A percentile compares a stretch with the other conserved stretches of the same genome.
phyloP scores from a whole-genome alignment of 108 stramenopile species.

The Skeletonema costatum region DNA sequence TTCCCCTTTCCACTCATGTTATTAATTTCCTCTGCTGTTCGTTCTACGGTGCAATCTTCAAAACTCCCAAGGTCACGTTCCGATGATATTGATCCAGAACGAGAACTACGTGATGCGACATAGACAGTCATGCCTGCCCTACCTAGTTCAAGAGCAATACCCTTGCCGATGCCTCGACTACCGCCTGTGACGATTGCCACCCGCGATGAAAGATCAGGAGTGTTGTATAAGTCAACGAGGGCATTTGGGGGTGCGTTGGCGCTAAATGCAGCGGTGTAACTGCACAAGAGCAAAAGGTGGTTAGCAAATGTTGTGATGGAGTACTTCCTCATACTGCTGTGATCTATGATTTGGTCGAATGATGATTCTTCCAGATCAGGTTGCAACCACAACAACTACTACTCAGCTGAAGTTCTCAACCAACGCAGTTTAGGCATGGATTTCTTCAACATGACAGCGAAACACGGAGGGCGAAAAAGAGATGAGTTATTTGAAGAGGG shows the following conservation, averaged over 20 bases:
- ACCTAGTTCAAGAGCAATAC: constrained; percentile 81
- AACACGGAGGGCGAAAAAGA: too few relatives aligned
- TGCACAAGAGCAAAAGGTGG: background rate
- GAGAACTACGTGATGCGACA: constrained; percentile 36
- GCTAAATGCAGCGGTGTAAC: background rate
- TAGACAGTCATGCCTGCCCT: constrained; percentile 68
- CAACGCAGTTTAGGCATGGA: too few relatives aligned
- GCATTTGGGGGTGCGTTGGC: background rate
- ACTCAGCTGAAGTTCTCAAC: too few relatives aligned
- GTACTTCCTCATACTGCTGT: background rate
- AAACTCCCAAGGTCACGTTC: constrained; percentile 22
- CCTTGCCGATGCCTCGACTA: constrained; percentile 76
- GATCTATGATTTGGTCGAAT: background rate
- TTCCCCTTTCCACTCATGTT: constrained; percentile 46
- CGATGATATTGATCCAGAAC: constrained; percentile 5
- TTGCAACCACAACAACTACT: too few relatives aligned
- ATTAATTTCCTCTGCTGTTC: constrained; percentile 55
- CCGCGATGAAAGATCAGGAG: constrained; percentile 20
- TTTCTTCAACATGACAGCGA: too few relatives aligned
- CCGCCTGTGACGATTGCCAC: constrained; percentile 74
- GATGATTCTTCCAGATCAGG: too few relatives aligned
- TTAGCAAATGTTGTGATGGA: background rate
- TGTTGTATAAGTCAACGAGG: background rate
- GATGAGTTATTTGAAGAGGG: too few relatives aligned
- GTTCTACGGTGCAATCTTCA: constrained; percentile 60